Base-by-base conservation (phyloP, 2,329 filamentous ascomycete genomes). In the Pleurostoma richardsiae region DNA sequence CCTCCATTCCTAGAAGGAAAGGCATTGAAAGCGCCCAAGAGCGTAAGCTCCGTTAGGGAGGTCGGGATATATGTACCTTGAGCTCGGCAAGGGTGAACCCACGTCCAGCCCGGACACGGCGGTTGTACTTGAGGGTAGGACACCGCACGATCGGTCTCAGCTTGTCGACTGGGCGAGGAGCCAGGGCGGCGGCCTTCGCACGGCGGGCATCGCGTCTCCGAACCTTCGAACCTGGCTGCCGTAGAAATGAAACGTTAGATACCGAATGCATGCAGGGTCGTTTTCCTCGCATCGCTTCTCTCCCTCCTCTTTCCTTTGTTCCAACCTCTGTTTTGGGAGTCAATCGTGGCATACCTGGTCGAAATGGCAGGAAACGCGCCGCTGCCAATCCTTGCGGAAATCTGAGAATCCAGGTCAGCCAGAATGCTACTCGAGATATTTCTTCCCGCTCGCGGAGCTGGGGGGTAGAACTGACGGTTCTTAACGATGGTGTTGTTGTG, bases 341-440 rank as follows among this genome's bases (percentile, higher is more conserved):
- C 59, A 52, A 59, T 57, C 52, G 49, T 49, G 53, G 57, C 70
- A 78, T 92, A 95, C 92, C 90, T 97, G 94, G 83, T 99, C 90
- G 81, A 99, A 99, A 84, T 99, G 94, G 77, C 89, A 88, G 79
- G 90, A 89, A 71, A 99, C 94, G 79, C 91, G 89, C 80, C 90
- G 89, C 79, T 97, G 91, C 94, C 94, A 99, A 83, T 99, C 91
- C 90, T 96, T 96, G 80, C 90, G 91, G 89, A 96, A 96, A 74
- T 96, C 88, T 94, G 68, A 55, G 58, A 59, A 47, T 53, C 56
- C 50, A 53, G 63, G 73, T 63, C 75, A 74, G 70, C 62, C 61
- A 62, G 54, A 47, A 50, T 48, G 57, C 52, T 49, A 30, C 49
- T 47, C 43, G 41, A 43, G 11, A 40, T 27, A 3, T 11, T 11